Conservation (phyloP, 1,139 yeast genomes). For the Meyerozyma guilliermondii region DNA sequence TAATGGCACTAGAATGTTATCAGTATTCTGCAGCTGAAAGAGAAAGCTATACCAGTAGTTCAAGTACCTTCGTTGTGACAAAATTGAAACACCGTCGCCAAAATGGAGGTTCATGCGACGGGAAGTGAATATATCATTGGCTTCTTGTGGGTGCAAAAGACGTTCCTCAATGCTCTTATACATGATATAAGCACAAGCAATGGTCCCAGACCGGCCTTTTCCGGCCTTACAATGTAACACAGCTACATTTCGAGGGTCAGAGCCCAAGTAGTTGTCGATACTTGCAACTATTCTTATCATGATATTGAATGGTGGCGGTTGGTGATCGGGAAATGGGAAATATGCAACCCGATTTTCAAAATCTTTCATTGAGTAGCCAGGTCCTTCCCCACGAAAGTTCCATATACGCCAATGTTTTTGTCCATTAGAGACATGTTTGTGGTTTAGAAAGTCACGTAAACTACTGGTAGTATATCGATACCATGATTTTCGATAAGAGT, state of each 20-base stretch:
- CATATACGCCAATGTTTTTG: conserved; percentile 60
- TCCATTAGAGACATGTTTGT: conserved; percentile 31
- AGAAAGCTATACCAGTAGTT: conserved; percentile 44
- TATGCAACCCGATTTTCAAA: conserved; percentile 26
- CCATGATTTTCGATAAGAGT: conserved; percentile 33
- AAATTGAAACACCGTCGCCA: conserved; percentile 68
- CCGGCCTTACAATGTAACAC: conserved; percentile 89
- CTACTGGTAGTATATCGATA: conserved; percentile 55
- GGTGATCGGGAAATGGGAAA: conserved; percentile 71
- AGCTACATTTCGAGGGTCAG: conserved; percentile 42
- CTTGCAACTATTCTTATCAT: conserved; percentile 41
- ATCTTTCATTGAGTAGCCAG: conserved; percentile 44
- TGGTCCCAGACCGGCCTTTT: conserved; percentile 83
- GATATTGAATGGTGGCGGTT: conserved; percentile 60
- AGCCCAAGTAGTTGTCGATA: conserved; percentile 38
- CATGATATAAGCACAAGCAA: conserved; percentile 70
- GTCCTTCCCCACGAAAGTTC: conserved; percentile 54
- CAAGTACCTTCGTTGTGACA: conserved; percentile 65
- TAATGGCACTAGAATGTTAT: neutral
- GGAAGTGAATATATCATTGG: conserved; percentile 48
- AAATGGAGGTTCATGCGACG: conserved; percentile 54
- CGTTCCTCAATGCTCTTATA: conserved; percentile 19
- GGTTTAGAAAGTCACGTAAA: conserved; percentile 44
- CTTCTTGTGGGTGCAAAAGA: conserved; percentile 30
- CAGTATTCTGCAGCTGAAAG: neutral